Base-by-base conservation (phyloP, 495 filamentous ascomycete species). In the Tuber magnatum region DNA sequence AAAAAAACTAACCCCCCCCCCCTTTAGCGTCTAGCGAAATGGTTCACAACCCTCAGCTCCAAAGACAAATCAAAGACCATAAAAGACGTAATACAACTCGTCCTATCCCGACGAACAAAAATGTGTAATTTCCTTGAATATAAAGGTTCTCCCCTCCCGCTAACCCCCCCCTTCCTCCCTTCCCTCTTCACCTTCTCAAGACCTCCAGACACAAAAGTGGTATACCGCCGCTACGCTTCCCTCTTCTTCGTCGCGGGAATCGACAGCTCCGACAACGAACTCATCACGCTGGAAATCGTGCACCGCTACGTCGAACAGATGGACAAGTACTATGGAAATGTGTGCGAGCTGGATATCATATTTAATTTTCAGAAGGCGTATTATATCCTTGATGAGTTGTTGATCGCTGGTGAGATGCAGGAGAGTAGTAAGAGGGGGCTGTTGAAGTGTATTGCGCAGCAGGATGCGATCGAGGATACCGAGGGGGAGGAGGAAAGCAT, bases 41-140 rank as follows among this genome's bases (percentile, higher is more conserved):
- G 95, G 96, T 99, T 98, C 87, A 97, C 94, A 68, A 99, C 95
- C 56, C 88, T 98, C 79, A 97, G 94, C 46, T 95, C 95, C 73
- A 97, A 92, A 86, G 95, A 99, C 84, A 99, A 97, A 86, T 94
- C 94, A 84, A 99, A 99, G 88, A 97, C 98, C 83, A 92, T 99
- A 88, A 97, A 98, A 85, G 96, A 99, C 89, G 95, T 98, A 83
- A 94, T 95, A 77, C 95, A 98, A 84, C 92, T 99, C 20, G 96
- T 99, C 75, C 90, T 99, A 72, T 94, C 96, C 61, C 89, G 95
- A 78, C 87, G 95, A 81, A 97, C 95, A 71, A 92, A 94, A 78
- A 99, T 99, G 95, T 99, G 95, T 88, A 99, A 99, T 85, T 99
- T 99, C 85, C 90, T 99, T 65, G 95, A 99, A 81, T 99, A 99